Evolutionary conservation across 257 asterid species (phyloP), one percentile per base, ranked within the genome.

Genomic region (Plectranthus barbatus): DNA sequence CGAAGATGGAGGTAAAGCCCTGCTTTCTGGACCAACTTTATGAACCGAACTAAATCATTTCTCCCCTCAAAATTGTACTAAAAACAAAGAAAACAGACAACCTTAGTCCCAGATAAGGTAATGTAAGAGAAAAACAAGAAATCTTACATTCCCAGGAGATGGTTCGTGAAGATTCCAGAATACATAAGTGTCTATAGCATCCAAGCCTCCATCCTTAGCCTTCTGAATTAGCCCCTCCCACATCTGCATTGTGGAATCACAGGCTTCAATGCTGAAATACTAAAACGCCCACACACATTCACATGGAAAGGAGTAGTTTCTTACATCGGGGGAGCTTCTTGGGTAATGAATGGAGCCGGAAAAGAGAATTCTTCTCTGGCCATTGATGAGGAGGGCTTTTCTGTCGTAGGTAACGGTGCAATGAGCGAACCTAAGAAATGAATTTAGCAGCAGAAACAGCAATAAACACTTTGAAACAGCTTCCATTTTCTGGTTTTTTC

Each of bases 341-440:
- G 98, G 98, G 56, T 91, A 91, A 72, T 91, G 98, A 77, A 92
- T 87, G 76, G 99, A 92, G 58, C 97, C 97, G 56, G 96, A 92
- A 29, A 92, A 67, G 18, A 92, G 76, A 44, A 92, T 83, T 72
- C 79, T 89, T 73, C 90, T 86, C 5, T 77, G 82, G 40, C 99
- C 97, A 86, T 89, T 75, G 71, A 92, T 89, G 55, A 83, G 59
- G 17, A 92, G 86, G 26, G 94, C 68, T 58, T 82, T 89, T 14
- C 64, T 76, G 46, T 92, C 99, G 76, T 92, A 92, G n/a, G 81
- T 72, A 1, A 92, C 99, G 68, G 83, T 73, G 79, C 94, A 83
- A 54, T 79, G 74, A 31, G 82, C 66, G 64, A 68, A 5, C 33
- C 74, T 66, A 26, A 75, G 0, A 40, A 34, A 18, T 6, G 75